phyloP scores from a whole-genome alignment of 306 rosid species.

The Cicer cuneatum region DNA sequence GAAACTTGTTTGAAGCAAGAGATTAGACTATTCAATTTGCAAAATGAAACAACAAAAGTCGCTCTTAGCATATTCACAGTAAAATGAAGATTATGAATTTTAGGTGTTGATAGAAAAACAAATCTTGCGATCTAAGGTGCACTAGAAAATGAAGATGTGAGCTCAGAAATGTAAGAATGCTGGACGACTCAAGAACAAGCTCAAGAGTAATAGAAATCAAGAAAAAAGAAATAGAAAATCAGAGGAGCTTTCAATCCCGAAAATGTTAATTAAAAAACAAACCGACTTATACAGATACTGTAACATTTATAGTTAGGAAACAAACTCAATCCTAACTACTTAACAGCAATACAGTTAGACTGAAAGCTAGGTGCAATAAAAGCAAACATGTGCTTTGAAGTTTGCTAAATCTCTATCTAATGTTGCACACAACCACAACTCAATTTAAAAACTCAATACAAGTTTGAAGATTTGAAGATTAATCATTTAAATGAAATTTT shows the following conservation, averaged over 20 bases:
- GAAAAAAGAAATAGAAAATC: not conserved
- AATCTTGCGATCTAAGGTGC: not conserved
- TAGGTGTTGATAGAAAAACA: not conserved
- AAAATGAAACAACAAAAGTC: constrained; percentile 19
- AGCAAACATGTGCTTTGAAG: not conserved
- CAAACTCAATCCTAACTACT: not conserved
- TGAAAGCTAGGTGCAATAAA: not conserved
- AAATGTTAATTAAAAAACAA: not conserved
- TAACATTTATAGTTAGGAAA: not conserved
- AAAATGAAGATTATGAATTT: not conserved
- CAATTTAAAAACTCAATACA: constrained; percentile 1
- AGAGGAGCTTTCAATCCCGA: not conserved
- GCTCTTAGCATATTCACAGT: not conserved
- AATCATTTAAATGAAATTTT: not conserved
- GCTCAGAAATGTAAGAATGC: not conserved
- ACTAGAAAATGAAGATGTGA: constrained; percentile 3
- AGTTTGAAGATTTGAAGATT: constrained; percentile 10
- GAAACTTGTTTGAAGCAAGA: not conserved
- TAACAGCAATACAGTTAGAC: not conserved
- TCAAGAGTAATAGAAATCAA: too few species aligned
- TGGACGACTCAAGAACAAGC: not conserved
- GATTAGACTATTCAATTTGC: constrained; percentile 37
- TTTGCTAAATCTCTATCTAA: constrained; percentile 4
- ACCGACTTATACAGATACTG: not conserved
- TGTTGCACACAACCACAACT: constrained; percentile 2